Evolutionary conservation across 1,284 basidiomycete species (phyloP), one percentile per base, ranked within the genome.

Genomic region (Nidula niveotomentosa): DNA sequence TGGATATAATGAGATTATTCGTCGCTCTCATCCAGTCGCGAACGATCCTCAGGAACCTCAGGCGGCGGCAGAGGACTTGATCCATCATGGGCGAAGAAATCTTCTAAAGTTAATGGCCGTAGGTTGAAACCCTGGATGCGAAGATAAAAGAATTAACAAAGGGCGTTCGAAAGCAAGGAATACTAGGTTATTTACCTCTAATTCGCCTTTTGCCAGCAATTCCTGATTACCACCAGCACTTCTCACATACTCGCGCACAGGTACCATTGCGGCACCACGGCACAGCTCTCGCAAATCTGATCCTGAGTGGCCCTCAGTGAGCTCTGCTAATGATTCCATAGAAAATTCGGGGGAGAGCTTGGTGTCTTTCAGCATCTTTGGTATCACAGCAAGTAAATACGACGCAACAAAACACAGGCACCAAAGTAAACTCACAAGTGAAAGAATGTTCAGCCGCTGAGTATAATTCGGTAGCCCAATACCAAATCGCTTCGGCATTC

Each of bases 401-500:
- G 34, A 37, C 17, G 33, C 17, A 54, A n/a, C 17, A 34, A 2
- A 13, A 37, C 48, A 46, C 6, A 10, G 44, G 30, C 30, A 5
- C 5, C 30, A 52, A 48, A 35, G 51, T 49, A 23, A 62, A 79
- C 71, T 41, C 54, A 96, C 94, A 57, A 99, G 76, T 1, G 74
- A 75, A n/a, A 99, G 81, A 58, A 99, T 99, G 72, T 93, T 95
- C 53, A 86, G 76, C 35, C 97, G 84, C 67, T 98, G 96, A 12
- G 88, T 81, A 4, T 76, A 68, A 60, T 91, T 88, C 1, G 97
- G 97, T 23, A 98, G 78, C 7, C 85, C 80, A 56, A 99, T 86
- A 1, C 93, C 84, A 69, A 98, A 99, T n/a, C 96, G 90, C 72
- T 98, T 98, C 0, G 97, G 97, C 94, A 99, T 94, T 36, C 96